A percentile compares a stretch with the other conserved stretches of the same genome.
phyloP scores from a whole-genome alignment of 202 grass and related monocot genomes.

The Panicum hallii region DNA sequence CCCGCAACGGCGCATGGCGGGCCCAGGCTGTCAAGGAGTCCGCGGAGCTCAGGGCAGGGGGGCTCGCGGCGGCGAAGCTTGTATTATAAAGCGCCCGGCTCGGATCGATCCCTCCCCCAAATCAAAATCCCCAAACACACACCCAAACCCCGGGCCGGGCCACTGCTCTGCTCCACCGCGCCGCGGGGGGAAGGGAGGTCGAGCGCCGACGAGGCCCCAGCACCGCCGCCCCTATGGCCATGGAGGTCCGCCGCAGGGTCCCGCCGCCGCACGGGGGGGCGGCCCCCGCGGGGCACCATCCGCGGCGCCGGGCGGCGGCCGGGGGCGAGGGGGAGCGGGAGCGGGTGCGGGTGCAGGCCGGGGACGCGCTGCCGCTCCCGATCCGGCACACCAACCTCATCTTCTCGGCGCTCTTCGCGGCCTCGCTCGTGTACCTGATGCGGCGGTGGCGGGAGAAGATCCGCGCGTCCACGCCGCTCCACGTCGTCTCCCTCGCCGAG shows the following conservation, averaged over 20 bases:
- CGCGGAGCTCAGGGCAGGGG: not conserved
- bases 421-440: constrained; percentile 79
- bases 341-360: constrained; percentile 59
- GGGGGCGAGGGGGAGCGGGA: constrained; percentile 25
- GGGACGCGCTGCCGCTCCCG: constrained; percentile 84
- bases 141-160: not conserved
- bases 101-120: not conserved
- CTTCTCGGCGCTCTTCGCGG: constrained; percentile 70
- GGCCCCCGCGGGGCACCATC: not conserved
- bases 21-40: not conserved
- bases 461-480: constrained; percentile 67
- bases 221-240: constrained; percentile 34
- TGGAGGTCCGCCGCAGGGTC: constrained; percentile 46
- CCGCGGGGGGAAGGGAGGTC: not conserved
- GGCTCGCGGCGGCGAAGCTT: not conserved
- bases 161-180: constrained; percentile 4
- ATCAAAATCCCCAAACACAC: constrained; percentile 20
- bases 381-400: constrained; percentile 86
- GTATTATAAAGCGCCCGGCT: constrained; percentile 32
- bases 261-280: constrained; percentile 6
- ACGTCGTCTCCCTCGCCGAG: constrained; percentile 72
- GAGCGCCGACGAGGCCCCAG: constrained; percentile 37
- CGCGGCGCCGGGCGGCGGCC: not conserved
- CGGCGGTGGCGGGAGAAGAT: constrained; percentile 85
- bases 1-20: not conserved